These are phyloP conservation scores for Alopecurus myosuroides DNA, from an alignment of 176 grass and related monocot genomes.

Conservation along the genomic window DNA sequence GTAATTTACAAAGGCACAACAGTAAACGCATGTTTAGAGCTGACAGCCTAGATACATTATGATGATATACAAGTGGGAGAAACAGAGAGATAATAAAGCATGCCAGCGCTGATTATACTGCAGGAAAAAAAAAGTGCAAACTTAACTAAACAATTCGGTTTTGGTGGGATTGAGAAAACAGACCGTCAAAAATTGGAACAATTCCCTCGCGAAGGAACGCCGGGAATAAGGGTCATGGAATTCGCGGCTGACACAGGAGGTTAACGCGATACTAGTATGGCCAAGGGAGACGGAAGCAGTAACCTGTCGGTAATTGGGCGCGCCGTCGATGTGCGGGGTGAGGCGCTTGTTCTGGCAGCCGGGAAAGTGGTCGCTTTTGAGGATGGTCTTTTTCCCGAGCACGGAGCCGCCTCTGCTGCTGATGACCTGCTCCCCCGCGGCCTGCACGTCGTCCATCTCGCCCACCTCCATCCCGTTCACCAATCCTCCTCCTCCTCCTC, in stretches of 20 bases:
- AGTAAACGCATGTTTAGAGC: not conserved
- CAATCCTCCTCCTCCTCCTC: not conserved
- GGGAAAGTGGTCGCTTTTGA: constrained; percentile 99
- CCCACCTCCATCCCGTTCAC: not conserved
- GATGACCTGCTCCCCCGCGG: constrained; percentile 71
- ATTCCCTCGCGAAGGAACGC: not conserved
- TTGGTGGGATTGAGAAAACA: not conserved
- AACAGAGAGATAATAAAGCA: not conserved
- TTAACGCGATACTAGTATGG: no score
- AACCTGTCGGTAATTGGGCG: constrained; percentile 97
- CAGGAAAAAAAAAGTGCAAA: not conserved
- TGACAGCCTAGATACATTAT: not conserved
- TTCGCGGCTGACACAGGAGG: not conserved
- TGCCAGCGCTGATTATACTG: not conserved
- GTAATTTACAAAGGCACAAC: not conserved
- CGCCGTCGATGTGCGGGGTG: constrained; percentile 86
- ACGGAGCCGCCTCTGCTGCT: constrained; percentile 86
- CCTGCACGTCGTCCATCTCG: constrained; percentile 46
- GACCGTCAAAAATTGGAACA: not conserved
- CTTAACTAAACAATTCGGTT: not conserved
- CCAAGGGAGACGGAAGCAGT: not conserved
- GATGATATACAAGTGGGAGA: not conserved
- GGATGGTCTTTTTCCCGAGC: constrained; percentile 97
- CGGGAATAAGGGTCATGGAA: not conserved
- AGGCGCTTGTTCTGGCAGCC: constrained; percentile 97